Base-by-base conservation (phyloP, 176 grass and related monocot genomes). In the Juncus effusus region DNA sequence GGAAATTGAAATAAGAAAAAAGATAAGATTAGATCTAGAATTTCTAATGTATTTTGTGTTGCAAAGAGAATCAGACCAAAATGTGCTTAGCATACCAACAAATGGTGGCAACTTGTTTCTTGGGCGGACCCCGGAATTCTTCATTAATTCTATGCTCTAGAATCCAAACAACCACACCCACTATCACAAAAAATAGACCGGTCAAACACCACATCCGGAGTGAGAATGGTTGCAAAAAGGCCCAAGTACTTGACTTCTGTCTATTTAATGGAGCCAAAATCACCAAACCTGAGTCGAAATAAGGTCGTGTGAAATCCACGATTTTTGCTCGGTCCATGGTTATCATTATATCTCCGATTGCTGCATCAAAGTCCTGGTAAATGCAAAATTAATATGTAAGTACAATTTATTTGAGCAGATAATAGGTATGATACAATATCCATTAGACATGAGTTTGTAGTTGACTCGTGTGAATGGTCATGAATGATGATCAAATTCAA, bases 131-230 rank as follows among this genome's bases (percentile, higher is more conserved):
- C 36, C 88, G 93, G 45, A 97, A 97, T 0, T 97, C 93, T 6
- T 97, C 88, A 73, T 97, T 97, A 71, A 89, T 84, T 72, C 88
- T 73, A 82, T 97, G 93, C 51, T 97, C 93, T 60, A 97, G 87
- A 54, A 91, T 65, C 93, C 93, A 97, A 58, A 97, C 71, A 75
- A 92, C 93, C 64, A 54, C 74, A 78, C 93, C 93, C 14, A 97
- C 74, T 15, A 92, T 50, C 81, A 97, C 52, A 81, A 97, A 92
- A 57, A 68, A 86, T 35, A 75, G 51, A 9, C 88, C 88, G 37
- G 74, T 92, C 63, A 97, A 51, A 56, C 85, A 84, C 93, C 93
- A 97, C 93, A 97, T 97, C 78, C 71, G 58, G 37, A 92, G 37
- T 9, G 82, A 86, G 78, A 97, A 97, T 64, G 93, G 93, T 76